A percentile compares a stretch with the other conserved stretches of the same genome.
phyloP scores from a whole-genome alignment of 805 yeast species.

The Lachancea mirantina region DNA sequence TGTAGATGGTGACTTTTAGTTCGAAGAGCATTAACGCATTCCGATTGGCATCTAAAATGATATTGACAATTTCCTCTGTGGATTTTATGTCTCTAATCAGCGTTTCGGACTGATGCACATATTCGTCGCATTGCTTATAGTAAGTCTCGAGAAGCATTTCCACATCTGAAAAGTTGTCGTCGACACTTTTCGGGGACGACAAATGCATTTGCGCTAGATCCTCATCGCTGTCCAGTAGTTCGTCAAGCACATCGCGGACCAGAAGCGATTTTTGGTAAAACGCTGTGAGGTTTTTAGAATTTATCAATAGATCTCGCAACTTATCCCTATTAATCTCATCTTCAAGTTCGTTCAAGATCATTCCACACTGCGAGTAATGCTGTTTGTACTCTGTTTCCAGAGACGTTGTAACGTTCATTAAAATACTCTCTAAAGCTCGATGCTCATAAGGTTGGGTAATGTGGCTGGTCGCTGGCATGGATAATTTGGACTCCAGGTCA shows the following conservation, averaged over 20 bases:
- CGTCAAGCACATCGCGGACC: conserved; percentile 77
- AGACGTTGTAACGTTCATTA: conserved; percentile 72
- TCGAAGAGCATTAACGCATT: conserved; percentile 85
- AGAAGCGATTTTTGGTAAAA: conserved; percentile 71
- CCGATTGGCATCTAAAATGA: conserved; percentile 84
- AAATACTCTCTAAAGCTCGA: conserved; percentile 72
- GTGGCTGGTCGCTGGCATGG: conserved; percentile 14
- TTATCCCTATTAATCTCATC: conserved; percentile 71
- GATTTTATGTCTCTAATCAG: conserved; percentile 76
- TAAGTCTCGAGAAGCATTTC: conserved; percentile 86
- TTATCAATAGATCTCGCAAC: conserved; percentile 62
- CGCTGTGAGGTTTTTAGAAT: conserved; percentile 61
- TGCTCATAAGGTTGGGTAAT: conserved; percentile 59
- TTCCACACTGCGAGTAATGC: conserved; percentile 52
- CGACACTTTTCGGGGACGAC: conserved; percentile 35
- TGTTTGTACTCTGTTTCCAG: conserved; percentile 67
- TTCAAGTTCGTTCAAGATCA: conserved; percentile 63
- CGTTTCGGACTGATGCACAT: conserved; percentile 84
- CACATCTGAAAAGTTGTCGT: conserved; percentile 55
- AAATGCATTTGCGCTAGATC: conserved; percentile 76
- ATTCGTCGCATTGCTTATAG: conserved; percentile 86
- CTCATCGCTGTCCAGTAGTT: conserved; percentile 78
- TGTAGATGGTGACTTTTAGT: conserved; percentile 72
- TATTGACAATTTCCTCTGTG: conserved; percentile 88
- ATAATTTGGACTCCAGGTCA: conserved; percentile 70